These are phyloP conservation scores for Kwoniella sp. DNA, from an alignment of 768 basidiomycete genomes.

Conservation along the genomic window DNA sequence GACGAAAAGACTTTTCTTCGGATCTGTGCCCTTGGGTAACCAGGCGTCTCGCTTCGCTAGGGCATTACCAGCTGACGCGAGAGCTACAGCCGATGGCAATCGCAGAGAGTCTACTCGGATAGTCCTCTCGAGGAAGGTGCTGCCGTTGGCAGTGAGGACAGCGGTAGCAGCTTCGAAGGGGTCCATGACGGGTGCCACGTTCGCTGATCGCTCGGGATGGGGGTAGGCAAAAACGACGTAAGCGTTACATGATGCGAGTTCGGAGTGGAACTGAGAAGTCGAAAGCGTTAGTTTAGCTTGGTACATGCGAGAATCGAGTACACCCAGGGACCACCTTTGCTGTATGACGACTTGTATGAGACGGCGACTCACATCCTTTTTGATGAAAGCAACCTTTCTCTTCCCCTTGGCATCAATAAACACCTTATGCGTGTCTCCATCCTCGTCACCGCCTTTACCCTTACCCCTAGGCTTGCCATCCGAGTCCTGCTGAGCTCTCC, in stretches of 20 bases:
- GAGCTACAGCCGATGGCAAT: constrained; percentile 48
- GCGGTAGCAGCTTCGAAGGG: constrained; percentile 66
- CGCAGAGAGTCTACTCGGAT: constrained; percentile 76
- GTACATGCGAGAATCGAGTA: too few species aligned
- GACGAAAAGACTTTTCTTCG: constrained; percentile 82
- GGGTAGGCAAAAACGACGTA: constrained; percentile 87
- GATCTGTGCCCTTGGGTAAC: constrained; percentile 60
- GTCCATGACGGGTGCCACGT: constrained; percentile 56
- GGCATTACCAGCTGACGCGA: constrained; percentile 49
- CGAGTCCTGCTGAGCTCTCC: constrained; percentile 55
- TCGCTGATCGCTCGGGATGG: constrained; percentile 53
- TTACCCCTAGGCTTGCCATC: constrained; percentile 60
- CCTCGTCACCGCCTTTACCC: constrained; percentile 55
- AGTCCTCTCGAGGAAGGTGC: constrained; percentile 72
- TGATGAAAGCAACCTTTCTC: constrained; percentile 91
- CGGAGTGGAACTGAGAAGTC: constrained; percentile 67
- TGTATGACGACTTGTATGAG: too few species aligned
- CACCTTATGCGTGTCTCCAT: constrained; percentile 60
- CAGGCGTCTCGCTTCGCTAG: constrained; percentile 52
- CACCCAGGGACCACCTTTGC: too few species aligned
- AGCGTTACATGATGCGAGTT: constrained; percentile 74
- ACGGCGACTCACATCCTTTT: constrained; percentile 64
- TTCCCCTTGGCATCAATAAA: constrained; percentile 82
- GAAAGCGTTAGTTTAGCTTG: neutral
- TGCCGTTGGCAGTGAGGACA: constrained; percentile 69